Conservation (phyloP, 192 early-diverging fungal genomes). For the Dispira simplex region DNA sequence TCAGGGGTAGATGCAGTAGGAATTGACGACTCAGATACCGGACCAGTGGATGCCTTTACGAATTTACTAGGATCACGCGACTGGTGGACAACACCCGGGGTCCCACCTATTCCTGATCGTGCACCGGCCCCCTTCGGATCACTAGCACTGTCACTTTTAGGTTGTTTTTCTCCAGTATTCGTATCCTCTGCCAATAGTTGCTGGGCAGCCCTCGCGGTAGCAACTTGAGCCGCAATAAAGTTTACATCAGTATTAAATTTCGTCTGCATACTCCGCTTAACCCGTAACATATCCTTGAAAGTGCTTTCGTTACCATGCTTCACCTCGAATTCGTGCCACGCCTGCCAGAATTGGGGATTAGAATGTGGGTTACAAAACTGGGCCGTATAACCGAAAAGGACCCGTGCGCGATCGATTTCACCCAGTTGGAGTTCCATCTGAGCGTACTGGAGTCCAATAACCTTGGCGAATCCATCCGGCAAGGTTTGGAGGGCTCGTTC, state of each 20-base stretch:
- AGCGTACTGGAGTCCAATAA: slow-evolving; percentile 70
- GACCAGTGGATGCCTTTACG: too few relatives aligned
- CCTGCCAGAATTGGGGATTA: slow-evolving; percentile 62
- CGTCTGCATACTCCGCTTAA: slow-evolving; percentile 79
- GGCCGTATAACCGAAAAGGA: slow-evolving; percentile 67
- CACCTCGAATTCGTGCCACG: slow-evolving; percentile 96
- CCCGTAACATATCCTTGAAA: slow-evolving; percentile 93
- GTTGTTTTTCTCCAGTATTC: too few relatives aligned
- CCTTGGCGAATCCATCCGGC: slow-evolving; percentile 61
- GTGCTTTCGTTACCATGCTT: slow-evolving; percentile 95
- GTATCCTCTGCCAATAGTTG: too few relatives aligned
- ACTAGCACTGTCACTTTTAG: too few relatives aligned
- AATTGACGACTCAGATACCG: too few relatives aligned
- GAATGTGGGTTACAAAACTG: slow-evolving; percentile 81
- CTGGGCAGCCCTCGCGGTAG: slow-evolving; percentile 16
- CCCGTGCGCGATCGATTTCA: slow-evolving; percentile 90
- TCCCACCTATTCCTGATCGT: too few relatives aligned
- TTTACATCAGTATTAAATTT: slow-evolving; percentile 66
- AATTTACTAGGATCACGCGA: too few relatives aligned
- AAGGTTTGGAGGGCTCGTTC: slow-evolving; percentile 77
- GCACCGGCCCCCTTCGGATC: too few relatives aligned
- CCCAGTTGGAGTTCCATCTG: slow-evolving; percentile 77
- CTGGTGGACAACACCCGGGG: too few relatives aligned
- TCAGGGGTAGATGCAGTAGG: too few relatives aligned
- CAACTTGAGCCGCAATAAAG: slow-evolving; percentile 40